Percentiles rank a stretch among this genome's conserved stretches.
These are phyloP conservation scores for Sarcodon aspratus DNA, from an alignment of 768 basidiomycete genomes.

Conservation along the genomic window DNA sequence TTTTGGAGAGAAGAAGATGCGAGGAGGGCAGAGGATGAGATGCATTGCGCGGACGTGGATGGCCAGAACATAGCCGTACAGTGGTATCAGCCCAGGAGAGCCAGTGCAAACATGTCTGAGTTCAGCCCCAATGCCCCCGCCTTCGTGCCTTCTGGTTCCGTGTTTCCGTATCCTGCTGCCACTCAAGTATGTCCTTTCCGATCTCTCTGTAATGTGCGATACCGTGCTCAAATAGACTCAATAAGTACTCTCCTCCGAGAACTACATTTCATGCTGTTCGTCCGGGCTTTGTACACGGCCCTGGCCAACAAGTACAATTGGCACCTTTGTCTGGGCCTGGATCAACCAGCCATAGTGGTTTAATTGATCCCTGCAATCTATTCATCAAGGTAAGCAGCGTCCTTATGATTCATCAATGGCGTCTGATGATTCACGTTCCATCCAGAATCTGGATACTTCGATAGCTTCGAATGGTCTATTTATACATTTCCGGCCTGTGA, in stretches of 20 bases:
- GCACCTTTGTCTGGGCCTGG: constrained; percentile 67
- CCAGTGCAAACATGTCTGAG: constrained; percentile 42
- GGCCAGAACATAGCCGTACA: constrained; percentile 82
- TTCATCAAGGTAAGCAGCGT: constrained; percentile 63
- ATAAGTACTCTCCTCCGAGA: constrained; percentile 63
- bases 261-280: constrained; percentile 26
- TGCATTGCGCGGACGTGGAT: constrained; percentile 78
- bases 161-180: constrained; percentile 41
- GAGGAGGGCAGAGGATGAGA: constrained; percentile 60
- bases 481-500: constrained; percentile 70
- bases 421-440: constrained; percentile 6
- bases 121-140: constrained; percentile 67
- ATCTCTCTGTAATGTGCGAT: neutral
- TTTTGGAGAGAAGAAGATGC: constrained; percentile 87
- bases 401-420: constrained; percentile 3
- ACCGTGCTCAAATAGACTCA: neutral
- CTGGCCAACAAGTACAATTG: constrained; percentile 82
- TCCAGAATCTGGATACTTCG: constrained; percentile 72
- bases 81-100: constrained; percentile 54
- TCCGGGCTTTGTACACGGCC: constrained; percentile 66
- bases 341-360: constrained; percentile 73
- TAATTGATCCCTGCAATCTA: constrained; percentile 85
- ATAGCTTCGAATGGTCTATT: constrained; percentile 83
- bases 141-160: constrained; percentile 64
- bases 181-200: constrained; percentile 31